A percentile compares a stretch with the other conserved stretches of the same genome.
These are phyloP conservation scores for Clitopilus passeckerianus DNA, from an alignment of 768 basidiomycete genomes.

Conservation along the genomic window DNA sequence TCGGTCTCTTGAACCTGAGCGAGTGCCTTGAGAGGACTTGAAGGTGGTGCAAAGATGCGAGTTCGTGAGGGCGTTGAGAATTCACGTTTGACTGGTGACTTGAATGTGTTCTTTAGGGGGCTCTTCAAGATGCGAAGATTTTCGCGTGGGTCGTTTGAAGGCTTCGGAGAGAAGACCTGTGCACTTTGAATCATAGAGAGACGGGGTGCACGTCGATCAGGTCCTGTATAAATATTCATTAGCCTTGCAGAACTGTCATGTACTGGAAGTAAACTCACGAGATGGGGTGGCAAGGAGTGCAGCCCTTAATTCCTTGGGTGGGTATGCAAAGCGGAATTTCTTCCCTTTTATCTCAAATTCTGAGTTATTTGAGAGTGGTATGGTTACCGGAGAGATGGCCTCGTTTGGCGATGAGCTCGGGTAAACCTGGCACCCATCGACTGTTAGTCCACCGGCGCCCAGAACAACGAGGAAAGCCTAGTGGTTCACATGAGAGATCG, in stretches of 20 bases:
- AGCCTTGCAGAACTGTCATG: neutral
- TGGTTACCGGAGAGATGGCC: constrained; percentile 35
- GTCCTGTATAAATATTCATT: constrained; percentile 14
- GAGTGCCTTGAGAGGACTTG: neutral
- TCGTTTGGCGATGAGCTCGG: constrained; percentile 27
- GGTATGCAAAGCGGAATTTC: constrained; percentile 68
- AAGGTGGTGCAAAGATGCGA: constrained; percentile 3
- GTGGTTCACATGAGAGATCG: neutral
- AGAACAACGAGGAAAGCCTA: constrained; percentile 68
- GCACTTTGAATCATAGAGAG: constrained; percentile 75
- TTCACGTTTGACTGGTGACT: constrained; percentile 19
- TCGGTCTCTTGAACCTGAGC: constrained; percentile 1
- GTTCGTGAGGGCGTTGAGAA: constrained; percentile 5
- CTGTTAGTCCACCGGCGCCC: constrained; percentile 48
- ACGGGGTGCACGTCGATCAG: constrained; percentile 44
- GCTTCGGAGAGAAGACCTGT: constrained; percentile 67
- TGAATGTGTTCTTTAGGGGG: constrained; percentile 39
- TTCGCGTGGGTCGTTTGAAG: constrained; percentile 52
- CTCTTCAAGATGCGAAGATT: constrained; percentile 62
- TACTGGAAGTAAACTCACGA: constrained; percentile 24
- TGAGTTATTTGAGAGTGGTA: constrained; percentile 64
- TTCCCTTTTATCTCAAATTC: constrained; percentile 67
- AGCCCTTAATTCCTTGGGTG: constrained; percentile 65
- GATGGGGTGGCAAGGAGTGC: constrained; percentile 45
- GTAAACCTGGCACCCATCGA: constrained; percentile 62